phyloP scores from a whole-genome alignment of 2,329 filamentous ascomycete species.

The Hawksworthiomyces lignivorus region DNA sequence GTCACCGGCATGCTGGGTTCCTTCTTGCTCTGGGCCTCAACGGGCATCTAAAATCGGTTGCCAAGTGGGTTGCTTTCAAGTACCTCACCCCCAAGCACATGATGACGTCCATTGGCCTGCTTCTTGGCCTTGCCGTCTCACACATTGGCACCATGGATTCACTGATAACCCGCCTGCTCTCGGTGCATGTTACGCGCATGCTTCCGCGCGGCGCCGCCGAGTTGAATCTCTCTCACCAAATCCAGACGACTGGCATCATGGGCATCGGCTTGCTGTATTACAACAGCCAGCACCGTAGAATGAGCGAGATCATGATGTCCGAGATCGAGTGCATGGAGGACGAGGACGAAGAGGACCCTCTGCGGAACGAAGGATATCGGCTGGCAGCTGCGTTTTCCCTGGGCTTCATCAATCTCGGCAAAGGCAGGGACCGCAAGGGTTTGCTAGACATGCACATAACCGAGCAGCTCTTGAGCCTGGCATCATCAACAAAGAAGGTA shows the following conservation, averaged over 20 bases:
- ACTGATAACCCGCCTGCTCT: conserved; percentile 83
- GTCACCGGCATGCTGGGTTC: conserved; percentile 93
- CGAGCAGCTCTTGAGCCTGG: conserved; percentile 77
- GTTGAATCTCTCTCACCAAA: conserved; percentile 84
- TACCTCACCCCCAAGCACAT: conserved; percentile 98
- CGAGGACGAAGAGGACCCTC: conserved; percentile 72
- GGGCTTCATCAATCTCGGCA: conserved; percentile 89
- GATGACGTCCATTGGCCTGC: conserved; percentile 96
- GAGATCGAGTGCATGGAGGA: conserved; percentile 85
- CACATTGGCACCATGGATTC: conserved; percentile 97
- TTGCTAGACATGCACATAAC: conserved; percentile 91
- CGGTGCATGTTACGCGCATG: conserved; percentile 93
- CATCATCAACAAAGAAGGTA: conserved; percentile 83
- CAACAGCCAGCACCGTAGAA: conserved; percentile 90
- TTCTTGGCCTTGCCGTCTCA: conserved; percentile 85
- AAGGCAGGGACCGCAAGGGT: conserved; percentile 78
- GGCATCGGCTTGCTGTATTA: conserved; percentile 92
- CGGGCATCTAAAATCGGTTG: conserved; percentile 85
- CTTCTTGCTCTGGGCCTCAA: conserved; percentile 85
- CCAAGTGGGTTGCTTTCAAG: conserved; percentile 98
- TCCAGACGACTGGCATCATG: conserved; percentile 94
- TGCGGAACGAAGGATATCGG: conserved; percentile 93
- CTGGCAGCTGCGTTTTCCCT: conserved; percentile 89
- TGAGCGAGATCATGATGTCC: conserved; percentile 98
- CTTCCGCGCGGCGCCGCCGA: conserved; percentile 87